Evolutionary conservation across 352 stramenopile genomes (phyloP).

Genomic region (Pythium rishiriense): DNA sequence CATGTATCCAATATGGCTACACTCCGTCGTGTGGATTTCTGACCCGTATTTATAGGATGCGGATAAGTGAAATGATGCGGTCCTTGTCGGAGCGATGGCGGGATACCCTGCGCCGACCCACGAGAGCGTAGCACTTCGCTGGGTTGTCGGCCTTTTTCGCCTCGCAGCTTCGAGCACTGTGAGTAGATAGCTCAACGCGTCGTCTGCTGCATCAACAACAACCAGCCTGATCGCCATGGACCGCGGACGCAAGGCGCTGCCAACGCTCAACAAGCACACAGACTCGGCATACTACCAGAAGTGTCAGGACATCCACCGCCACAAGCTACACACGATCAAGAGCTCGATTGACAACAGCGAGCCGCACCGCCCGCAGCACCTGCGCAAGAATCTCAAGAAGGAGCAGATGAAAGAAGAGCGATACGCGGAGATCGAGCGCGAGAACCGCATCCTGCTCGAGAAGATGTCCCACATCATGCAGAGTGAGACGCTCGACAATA

Average conservation of each 20-base stretch:
- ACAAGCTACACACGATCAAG: constrained; percentile 89
- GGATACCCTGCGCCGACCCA: background rate
- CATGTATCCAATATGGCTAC: constrained; percentile 17
- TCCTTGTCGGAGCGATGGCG: background rate
- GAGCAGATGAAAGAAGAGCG: constrained; percentile 97
- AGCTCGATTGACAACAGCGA: constrained; percentile 94
- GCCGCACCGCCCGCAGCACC: constrained; percentile 89
- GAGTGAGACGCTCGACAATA: constrained; percentile 84
- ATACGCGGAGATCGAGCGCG: constrained; percentile 94
- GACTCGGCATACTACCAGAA: constrained; percentile 87
- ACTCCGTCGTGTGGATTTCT: constrained; percentile 9
- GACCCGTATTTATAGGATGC: constrained; percentile 27
- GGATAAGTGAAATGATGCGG: background rate
- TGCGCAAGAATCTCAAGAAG: constrained; percentile 96
- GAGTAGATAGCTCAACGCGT: constrained; percentile 13
- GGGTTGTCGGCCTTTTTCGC: background rate
- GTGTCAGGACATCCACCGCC: constrained; percentile 81
- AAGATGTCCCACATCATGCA: constrained; percentile 98
- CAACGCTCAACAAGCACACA: constrained; percentile 88
- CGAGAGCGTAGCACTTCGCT: background rate
- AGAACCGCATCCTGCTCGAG: constrained; percentile 96
- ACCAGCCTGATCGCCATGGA: constrained; percentile 46
- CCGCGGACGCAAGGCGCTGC: constrained; percentile 81
- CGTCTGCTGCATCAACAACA: background rate
- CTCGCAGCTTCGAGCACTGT: background rate